Percentiles rank a stretch among this genome's conserved stretches.
These are phyloP conservation scores for Aspergillus alliaceus DNA, from an alignment of 2,329 filamentous ascomycete species.

Conservation along the genomic window DNA sequence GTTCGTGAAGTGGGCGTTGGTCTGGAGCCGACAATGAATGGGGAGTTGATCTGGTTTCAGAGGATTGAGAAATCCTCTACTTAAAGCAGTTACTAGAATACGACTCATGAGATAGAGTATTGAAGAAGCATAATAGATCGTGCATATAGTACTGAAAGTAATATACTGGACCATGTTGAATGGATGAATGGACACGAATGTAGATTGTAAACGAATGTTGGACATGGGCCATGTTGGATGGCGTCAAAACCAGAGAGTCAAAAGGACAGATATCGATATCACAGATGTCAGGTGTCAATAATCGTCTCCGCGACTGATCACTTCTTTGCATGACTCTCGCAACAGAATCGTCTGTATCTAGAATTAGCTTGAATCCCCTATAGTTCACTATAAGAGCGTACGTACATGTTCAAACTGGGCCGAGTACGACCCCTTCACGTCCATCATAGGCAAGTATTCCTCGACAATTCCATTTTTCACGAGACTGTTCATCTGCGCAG, in stretches of 20 bases:
- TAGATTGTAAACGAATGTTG: neutral
- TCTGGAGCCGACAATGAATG: neutral
- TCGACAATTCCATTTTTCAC: slow-evolving; percentile 59
- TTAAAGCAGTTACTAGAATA: neutral
- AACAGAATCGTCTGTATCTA: slow-evolving; percentile 49
- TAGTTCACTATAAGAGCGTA: neutral
- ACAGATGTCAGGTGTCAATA: slow-evolving; percentile 37
- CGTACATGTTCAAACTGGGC: slow-evolving; percentile 64
- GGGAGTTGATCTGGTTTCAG: neutral
- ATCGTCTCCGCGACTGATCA: slow-evolving; percentile 55
- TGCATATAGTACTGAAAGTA: neutral
- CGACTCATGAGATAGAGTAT: too few species aligned
- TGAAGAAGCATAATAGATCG: neutral
- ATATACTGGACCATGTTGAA: neutral
- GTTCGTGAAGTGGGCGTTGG: neutral
- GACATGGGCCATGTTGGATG: neutral
- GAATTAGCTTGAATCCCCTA: neutral
- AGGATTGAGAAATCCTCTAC: neutral
- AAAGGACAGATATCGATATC: neutral
- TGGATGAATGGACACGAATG: neutral
- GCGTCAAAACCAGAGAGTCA: neutral
- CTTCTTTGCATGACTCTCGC: slow-evolving; percentile 48
- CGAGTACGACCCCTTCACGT: slow-evolving; percentile 61
- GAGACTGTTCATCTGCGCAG: slow-evolving; percentile 55
- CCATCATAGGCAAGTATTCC: slow-evolving; percentile 56